Evolutionary conservation across 192 early-diverging fungal genomes (phyloP).

Genomic region (Entomortierella beljakovae): DNA sequence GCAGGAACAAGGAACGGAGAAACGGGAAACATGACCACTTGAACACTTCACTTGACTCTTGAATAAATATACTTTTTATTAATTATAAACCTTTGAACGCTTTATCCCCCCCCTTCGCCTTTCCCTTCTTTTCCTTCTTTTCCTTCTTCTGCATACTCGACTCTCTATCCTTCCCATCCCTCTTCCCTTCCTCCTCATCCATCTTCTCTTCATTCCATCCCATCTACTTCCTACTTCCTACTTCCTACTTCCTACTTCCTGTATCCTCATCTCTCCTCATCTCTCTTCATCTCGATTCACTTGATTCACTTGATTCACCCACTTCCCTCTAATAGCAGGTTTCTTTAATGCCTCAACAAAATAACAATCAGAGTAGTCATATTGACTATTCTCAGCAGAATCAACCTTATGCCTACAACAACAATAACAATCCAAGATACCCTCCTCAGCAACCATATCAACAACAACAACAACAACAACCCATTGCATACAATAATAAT

Average conservation of each 20-base stretch:
- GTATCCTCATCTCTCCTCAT: not conserved
- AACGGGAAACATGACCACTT: too few species aligned
- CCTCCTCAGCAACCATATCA: not conserved
- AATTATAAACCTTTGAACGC: too few species aligned
- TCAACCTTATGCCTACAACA: conserved; percentile 1
- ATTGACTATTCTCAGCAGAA: not conserved
- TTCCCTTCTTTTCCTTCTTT: not conserved
- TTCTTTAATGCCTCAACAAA: conserved; percentile 11
- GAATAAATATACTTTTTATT: too few species aligned
- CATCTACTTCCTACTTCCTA: not conserved
- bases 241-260: not conserved
- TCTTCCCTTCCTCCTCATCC: too few species aligned
- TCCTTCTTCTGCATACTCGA: too few species aligned
- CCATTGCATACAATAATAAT: not conserved
- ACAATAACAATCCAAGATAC: conserved; percentile 15
- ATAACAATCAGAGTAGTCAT: not conserved
- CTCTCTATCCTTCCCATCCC: not conserved
- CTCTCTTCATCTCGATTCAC: not conserved
- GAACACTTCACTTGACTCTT: too few species aligned
- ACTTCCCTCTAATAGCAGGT: conserved; percentile 13
- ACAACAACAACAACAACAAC: not conserved
- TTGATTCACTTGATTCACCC: not conserved
- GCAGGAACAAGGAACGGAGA: too few species aligned
- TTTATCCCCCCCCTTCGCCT: not conserved
- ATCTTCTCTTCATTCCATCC: not conserved